These are phyloP conservation scores for Tetrahymena elliotti DNA, from an alignment of 73 alveolate genomes.

Conservation along the genomic window DNA sequence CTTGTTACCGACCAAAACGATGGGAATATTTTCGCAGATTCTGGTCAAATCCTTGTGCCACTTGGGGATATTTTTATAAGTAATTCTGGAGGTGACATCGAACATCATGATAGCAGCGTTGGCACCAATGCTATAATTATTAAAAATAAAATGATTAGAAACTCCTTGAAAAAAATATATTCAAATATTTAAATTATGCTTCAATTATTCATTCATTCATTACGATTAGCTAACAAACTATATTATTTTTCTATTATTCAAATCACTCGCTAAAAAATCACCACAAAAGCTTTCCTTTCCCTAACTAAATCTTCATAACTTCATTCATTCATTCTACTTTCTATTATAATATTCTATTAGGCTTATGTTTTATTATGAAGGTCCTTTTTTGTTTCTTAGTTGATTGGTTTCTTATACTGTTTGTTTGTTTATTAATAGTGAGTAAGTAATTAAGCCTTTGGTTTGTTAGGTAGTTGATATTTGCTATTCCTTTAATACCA, in stretches of 20 bases:
- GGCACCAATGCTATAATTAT: constrained; percentile 41
- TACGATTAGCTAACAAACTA: too few relatives aligned
- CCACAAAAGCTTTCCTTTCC: background rate
- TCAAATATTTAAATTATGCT: too few relatives aligned
- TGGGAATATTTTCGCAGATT: constrained; percentile 83
- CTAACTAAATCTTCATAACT: background rate
- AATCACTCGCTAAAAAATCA: background rate
- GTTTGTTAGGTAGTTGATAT: background rate
- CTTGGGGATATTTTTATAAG: constrained; percentile 95
- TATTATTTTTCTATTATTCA: background rate
- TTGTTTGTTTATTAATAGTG: too few relatives aligned
- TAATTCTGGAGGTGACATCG: constrained; percentile 96
- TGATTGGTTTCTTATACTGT: background rate
- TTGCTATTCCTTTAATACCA: background rate
- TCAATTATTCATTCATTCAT: too few relatives aligned
- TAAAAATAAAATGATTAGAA: background rate
- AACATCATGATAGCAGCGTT: constrained; percentile 97
- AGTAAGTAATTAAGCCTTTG: too few relatives aligned
- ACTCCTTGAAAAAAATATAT: background rate
- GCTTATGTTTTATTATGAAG: too few relatives aligned
- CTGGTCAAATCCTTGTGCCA: constrained; percentile 95
- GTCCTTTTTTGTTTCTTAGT: too few relatives aligned
- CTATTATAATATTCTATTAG: too few relatives aligned
- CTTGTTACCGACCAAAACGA: constrained; percentile 91
- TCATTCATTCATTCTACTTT: background rate